Conservation (phyloP, 805 yeast species). For the Pachysolen tannophilus region DNA sequence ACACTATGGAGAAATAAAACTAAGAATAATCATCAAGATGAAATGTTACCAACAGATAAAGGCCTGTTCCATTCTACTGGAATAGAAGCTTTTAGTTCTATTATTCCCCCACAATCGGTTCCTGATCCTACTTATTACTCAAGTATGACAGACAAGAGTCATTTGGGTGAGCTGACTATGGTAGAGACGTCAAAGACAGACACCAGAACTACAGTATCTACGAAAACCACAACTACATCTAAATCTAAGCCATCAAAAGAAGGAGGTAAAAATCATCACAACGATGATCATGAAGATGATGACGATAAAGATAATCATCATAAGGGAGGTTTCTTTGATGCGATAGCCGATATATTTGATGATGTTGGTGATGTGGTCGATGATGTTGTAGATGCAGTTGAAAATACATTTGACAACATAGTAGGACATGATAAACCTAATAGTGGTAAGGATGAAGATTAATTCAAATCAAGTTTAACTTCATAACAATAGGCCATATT, state of each 20-base stretch:
- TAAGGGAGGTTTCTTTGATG: conserved; percentile 9
- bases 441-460: too few species aligned
- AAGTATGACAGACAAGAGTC: conserved; percentile 1
- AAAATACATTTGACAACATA: conserved; percentile 5
- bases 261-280: conserved; percentile 17
- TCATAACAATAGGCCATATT: too few species aligned
- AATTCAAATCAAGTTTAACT: too few species aligned
- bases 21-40: neutral
- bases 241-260: too few species aligned
- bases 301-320: conserved; percentile 14
- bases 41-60: conserved; percentile 6
- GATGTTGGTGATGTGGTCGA: conserved; percentile 9
- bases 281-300: conserved; percentile 10
- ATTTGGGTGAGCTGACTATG: neutral
- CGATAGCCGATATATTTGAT: conserved; percentile 8
- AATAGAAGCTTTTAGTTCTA: conserved; percentile 1
- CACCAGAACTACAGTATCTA: neutral
- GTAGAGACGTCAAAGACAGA: neutral
- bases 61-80: neutral
- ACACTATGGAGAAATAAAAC: conserved; percentile 18
- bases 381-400: conserved; percentile 8
- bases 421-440: conserved; percentile 1
- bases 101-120: conserved; percentile 5
- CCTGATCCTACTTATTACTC: conserved; percentile 9
- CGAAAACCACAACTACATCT: neutral